Evolutionary conservation across 257 asterid genomes (phyloP).

Genomic region (Eustoma russellianum): DNA sequence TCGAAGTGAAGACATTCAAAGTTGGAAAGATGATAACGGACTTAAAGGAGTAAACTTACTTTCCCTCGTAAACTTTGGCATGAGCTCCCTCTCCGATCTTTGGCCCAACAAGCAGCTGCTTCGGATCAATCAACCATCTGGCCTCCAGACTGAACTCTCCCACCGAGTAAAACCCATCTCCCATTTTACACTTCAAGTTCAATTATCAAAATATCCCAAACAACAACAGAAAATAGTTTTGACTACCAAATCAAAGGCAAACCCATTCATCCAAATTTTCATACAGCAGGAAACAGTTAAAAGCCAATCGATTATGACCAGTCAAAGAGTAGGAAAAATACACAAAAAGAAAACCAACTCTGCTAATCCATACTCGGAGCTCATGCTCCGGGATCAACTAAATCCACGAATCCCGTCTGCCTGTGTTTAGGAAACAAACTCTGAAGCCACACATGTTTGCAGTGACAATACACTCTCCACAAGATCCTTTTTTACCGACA

Average conservation of each 20-base stretch:
- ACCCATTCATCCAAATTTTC: conserved; percentile 7
- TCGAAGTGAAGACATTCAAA: conserved; percentile 12
- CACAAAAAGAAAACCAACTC: conserved; percentile 6
- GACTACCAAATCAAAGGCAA: conserved; percentile 11
- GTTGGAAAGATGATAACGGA: conserved; percentile 1
- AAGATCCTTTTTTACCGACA: neutral
- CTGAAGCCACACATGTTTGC: conserved; percentile 9
- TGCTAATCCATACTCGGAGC: conserved; percentile 5
- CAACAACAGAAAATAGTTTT: conserved; percentile 18
- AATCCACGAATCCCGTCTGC: conserved; percentile 2
- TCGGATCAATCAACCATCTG: conserved; percentile 85
- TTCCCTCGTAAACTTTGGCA: conserved; percentile 93
- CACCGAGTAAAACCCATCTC: conserved; percentile 56
- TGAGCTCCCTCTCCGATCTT: conserved; percentile 98
- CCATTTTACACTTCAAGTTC: conserved; percentile 36
- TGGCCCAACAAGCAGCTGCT: conserved; percentile 83
- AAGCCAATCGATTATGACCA: neutral
- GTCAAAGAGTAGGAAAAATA: neutral
- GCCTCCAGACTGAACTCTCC: conserved; percentile 63
- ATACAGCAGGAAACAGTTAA: neutral
- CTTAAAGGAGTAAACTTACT: conserved; percentile 53
- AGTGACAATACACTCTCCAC: neutral
- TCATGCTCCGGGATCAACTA: conserved; percentile 17
- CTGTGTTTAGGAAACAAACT: conserved; percentile 3
- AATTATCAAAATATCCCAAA: conserved; percentile 3